Conservation (phyloP, 2,329 filamentous ascomycete genomes). For the Aschersonia sp. region DNA sequence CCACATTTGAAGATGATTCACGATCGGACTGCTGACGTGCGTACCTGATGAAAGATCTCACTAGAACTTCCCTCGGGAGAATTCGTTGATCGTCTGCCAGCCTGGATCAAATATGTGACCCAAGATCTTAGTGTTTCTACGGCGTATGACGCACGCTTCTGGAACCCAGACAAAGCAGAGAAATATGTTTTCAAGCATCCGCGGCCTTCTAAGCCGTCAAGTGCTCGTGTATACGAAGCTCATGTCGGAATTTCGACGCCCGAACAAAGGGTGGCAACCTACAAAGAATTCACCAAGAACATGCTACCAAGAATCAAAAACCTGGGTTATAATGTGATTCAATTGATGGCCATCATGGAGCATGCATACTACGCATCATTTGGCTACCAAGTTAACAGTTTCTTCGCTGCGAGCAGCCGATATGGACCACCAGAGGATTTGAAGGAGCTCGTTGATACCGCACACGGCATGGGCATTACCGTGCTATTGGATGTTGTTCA, state of each 20-base stretch:
- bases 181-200: slow-evolving; percentile 74
- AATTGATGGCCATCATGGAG: slow-evolving; percentile 98
- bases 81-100: slow-evolving; percentile 74
- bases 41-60: slow-evolving; percentile 46
- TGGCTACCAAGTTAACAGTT: slow-evolving; percentile 96
- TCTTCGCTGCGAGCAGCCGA: slow-evolving; percentile 92
- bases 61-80: slow-evolving; percentile 68
- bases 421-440: slow-evolving; percentile 89
- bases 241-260: slow-evolving; percentile 95
- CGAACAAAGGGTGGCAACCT: slow-evolving; percentile 76
- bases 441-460: slow-evolving; percentile 92
- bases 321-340: slow-evolving; percentile 92
- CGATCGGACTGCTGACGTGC: background rate
- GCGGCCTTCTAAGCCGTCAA: slow-evolving; percentile 68
- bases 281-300: slow-evolving; percentile 91
- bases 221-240: slow-evolving; percentile 93
- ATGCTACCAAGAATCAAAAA: slow-evolving; percentile 83
- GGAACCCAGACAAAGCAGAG: slow-evolving; percentile 73
- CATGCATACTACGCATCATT: slow-evolving; percentile 99
- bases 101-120: slow-evolving; percentile 95
- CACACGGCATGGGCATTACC: slow-evolving; percentile 78
- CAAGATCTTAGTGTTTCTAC: slow-evolving; percentile 84
- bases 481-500: slow-evolving; percentile 93
- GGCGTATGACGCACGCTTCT: slow-evolving; percentile 89
- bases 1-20: background rate